These are phyloP conservation scores for Neckera pumila DNA, from an alignment of 225 moss, liverwort and hornwort species.

Conservation along the genomic window DNA sequence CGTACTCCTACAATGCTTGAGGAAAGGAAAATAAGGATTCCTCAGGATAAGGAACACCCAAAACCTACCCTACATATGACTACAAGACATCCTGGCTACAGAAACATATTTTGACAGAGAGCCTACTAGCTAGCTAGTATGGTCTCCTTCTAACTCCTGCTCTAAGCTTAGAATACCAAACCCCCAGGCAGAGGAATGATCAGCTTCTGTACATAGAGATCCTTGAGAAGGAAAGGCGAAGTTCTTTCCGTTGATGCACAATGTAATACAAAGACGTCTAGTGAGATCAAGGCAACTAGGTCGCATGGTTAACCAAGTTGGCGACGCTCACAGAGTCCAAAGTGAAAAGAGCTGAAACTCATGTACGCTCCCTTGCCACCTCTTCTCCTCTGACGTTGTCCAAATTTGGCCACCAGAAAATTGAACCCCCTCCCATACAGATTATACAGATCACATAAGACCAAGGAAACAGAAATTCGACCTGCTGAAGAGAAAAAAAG, in stretches of 20 bases:
- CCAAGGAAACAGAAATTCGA: constrained; percentile 3
- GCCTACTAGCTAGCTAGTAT: not conserved
- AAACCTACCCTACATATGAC: not conserved
- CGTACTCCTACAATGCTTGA: not conserved
- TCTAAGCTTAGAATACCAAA: not conserved
- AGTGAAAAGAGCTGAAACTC: not conserved
- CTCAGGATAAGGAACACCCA: not conserved
- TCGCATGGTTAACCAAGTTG: not conserved
- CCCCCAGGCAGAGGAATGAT: not conserved
- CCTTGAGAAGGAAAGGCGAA: not conserved
- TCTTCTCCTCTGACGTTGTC: constrained; percentile 2
- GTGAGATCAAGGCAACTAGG: not conserved
- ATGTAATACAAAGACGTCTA: constrained; percentile 19
- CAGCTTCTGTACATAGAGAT: constrained; percentile 17
- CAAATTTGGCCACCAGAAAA: not conserved
- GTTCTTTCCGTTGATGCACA: constrained; percentile 5
- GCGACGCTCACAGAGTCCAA: constrained; percentile 17
- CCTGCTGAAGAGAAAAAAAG: not conserved
- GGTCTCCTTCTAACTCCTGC: not conserved
- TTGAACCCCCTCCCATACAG: not conserved
- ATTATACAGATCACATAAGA: not conserved
- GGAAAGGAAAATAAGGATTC: not conserved
- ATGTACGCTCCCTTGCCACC: not conserved
- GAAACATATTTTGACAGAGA: not conserved
- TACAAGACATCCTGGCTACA: not conserved